Conservation (phyloP, 768 basidiomycete species). For the Favolaschia claudopus region DNA sequence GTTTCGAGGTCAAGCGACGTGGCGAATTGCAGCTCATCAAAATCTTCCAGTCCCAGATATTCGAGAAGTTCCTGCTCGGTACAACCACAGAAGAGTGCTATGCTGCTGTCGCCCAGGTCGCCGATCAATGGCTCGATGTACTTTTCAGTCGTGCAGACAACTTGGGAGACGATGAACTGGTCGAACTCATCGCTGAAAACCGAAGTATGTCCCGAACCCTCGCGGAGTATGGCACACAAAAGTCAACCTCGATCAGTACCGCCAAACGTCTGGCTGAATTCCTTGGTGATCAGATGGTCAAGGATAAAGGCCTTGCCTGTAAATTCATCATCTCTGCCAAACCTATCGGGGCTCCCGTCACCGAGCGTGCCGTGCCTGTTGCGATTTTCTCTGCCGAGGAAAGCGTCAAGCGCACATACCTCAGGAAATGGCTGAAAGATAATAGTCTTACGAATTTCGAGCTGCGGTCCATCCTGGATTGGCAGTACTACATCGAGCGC, state of each 20-base stretch:
- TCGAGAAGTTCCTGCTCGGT: constrained; percentile 96
- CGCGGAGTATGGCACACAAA: constrained; percentile 95
- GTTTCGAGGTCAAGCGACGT: constrained; percentile 97
- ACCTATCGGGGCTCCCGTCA: constrained; percentile 92
- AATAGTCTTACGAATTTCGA: constrained; percentile 88
- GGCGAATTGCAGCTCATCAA: constrained; percentile 99
- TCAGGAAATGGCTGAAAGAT: constrained; percentile 97
- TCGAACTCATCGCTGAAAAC: constrained; percentile 98
- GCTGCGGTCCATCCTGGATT: constrained; percentile 92
- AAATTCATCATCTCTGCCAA: constrained; percentile 98
- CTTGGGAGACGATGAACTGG: constrained; percentile 89
- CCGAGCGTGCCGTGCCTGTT: constrained; percentile 94
- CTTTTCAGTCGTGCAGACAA: constrained; percentile 87
- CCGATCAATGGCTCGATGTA: constrained; percentile 97
- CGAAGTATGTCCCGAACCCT: constrained; percentile 97
- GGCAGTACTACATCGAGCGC: constrained; percentile 98
- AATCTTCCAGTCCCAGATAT: constrained; percentile 98
- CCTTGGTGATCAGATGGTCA: constrained; percentile 97
- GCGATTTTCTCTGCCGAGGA: constrained; percentile 98
- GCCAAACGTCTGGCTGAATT: constrained; percentile 96
- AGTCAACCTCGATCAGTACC: constrained; percentile 98
- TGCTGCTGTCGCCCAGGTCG: constrained; percentile 89
- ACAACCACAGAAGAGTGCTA: constrained; percentile 96
- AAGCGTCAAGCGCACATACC: constrained; percentile 84
- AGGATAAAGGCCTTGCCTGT: constrained; percentile 98